Base-by-base conservation (phyloP, 345 rosid species). In the Dipteronia dyeriana region DNA sequence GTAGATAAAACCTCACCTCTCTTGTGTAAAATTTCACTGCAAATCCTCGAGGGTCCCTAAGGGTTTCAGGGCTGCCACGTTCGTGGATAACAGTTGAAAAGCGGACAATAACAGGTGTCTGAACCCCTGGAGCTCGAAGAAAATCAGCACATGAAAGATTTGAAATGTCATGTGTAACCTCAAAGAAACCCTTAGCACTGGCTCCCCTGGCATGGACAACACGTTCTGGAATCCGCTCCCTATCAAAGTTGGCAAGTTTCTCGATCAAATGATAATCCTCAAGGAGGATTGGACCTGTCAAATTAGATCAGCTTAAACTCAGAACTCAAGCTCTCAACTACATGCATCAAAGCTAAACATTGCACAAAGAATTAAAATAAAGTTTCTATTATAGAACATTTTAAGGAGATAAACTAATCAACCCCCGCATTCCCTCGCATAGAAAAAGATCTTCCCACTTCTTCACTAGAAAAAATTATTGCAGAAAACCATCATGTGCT, bases 201-300 rank as follows among this genome's bases (percentile, higher is more conserved):
- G 94, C 99, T 74, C 99, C 97, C 85, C 99, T 88, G 49, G 98
- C 98, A 77, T 96, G 98, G 84, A 96, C 99, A 26, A 96, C 97
- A 75, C 99, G 95, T 86, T 96, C 98, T 39, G 98, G 99, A 79
- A 96, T 92, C 69, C 99, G 67, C 83, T 96, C 98, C 79, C 99
- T 88, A 74, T 90, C 97, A 75, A 96, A 94, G 75, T 94, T 91
- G 84, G 99, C 98, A 47, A 96, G 80, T 82, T 96, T 96, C 82
- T 96, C 98, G 54, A 96, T 82, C 79, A 96, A 78, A 87, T 96
- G 99, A 74, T 94, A 96, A 87, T 96, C 99, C 92, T 96, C 98
- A 5, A 94, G 90, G 73, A 96, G 95, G 76, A 96, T 83, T 4
- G 99, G 99, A 84, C 99, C 99, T 96, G 80, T 19, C 64, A 71